phyloP scores from a whole-genome alignment of 2,329 filamentous ascomycete genomes.

The Xylariaceae sp. region DNA sequence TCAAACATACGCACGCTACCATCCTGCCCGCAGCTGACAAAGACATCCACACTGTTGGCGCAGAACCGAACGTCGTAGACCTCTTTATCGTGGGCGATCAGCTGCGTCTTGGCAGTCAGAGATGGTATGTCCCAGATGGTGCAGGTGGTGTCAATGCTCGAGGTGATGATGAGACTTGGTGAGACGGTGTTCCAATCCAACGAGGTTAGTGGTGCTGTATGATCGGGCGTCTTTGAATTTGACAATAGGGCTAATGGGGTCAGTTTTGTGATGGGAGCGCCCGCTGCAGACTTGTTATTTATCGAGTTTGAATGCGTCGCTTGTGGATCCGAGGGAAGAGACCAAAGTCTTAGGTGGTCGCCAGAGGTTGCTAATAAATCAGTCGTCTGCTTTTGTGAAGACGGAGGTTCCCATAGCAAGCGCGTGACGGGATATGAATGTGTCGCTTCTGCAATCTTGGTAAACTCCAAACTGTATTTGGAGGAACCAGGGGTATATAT shows the following conservation, averaged over 20 bases:
- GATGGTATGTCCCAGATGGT: slow-evolving; percentile 99
- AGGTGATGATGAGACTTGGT: slow-evolving; percentile 96
- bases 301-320: slow-evolving; percentile 70
- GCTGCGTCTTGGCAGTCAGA: slow-evolving; percentile 94
- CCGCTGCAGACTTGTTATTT: slow-evolving; percentile 66
- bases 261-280: slow-evolving; percentile 74
- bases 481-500: slow-evolving; percentile 73
- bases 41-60: slow-evolving; percentile 97
- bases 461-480: slow-evolving; percentile 84
- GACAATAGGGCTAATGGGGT: slow-evolving; percentile 92
- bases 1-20: slow-evolving; percentile 99
- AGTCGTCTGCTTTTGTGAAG: slow-evolving; percentile 91
- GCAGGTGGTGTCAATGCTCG: slow-evolving; percentile 97
- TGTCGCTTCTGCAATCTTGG: slow-evolving; percentile 92
- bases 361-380: slow-evolving; percentile 94
- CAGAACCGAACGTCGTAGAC: slow-evolving; percentile 99
- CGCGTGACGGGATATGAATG: slow-evolving; percentile 97
- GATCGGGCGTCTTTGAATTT: slow-evolving; percentile 97
- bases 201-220: slow-evolving; percentile 94
- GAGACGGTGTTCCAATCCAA: slow-evolving; percentile 98
- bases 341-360: slow-evolving; percentile 94
- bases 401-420: slow-evolving; percentile 94
- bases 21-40: slow-evolving; percentile 96
- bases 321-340: slow-evolving; percentile 74
- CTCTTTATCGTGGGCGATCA: slow-evolving; percentile 98